Evolutionary conservation across 2,329 filamentous ascomycete species (phyloP), one percentile per base, ranked within the genome.

Genomic region (Tolypocladium capitatum): DNA sequence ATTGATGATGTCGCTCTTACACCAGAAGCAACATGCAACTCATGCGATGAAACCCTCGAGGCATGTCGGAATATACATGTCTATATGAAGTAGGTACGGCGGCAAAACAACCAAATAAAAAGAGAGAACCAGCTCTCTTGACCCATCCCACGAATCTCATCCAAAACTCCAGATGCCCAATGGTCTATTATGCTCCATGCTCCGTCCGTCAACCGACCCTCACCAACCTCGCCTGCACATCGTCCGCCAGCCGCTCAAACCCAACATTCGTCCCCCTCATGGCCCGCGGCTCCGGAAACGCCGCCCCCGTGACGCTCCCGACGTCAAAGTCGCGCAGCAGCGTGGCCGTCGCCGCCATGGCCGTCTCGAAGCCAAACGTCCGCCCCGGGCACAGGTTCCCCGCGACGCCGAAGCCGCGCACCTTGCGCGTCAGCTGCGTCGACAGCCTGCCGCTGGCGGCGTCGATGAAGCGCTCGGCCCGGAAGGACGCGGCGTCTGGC

Each of bases 341-440:
- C 0, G 54, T 56, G 0, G 59, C 58, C 8, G 59, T 50, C 6
- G 58, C 53, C 18, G 55, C 55, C 46, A 63, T 56, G 48, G 57
- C 56, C 0, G 60, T 58, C 13, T 62, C 59, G 30, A 58, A 59
- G 7, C 60, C 60, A 46, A 63, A 57, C 1, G 55, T 54, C 2
- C 60, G 56, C 2, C 60, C 60, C 1, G 60, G 60, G 20, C 60
- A 63, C 49, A 63, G 48, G 33, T 63, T 63, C 0, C 60, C 60
- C 0, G 60, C 60, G 6, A 63, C 60, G 8, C 60, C 60, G 49
- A 63, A 63, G 6, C 58, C 60, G 34, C 55, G 53, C 10, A 63
- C 57, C 45, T 57, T 59, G 20, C 58, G 58, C 10, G 55, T 49
- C 5, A 53, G 51, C 16, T 45, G 51, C 28, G 46, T 53, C 8